Conservation (phyloP, 495 filamentous ascomycete genomes). For the Xylona heveae region DNA sequence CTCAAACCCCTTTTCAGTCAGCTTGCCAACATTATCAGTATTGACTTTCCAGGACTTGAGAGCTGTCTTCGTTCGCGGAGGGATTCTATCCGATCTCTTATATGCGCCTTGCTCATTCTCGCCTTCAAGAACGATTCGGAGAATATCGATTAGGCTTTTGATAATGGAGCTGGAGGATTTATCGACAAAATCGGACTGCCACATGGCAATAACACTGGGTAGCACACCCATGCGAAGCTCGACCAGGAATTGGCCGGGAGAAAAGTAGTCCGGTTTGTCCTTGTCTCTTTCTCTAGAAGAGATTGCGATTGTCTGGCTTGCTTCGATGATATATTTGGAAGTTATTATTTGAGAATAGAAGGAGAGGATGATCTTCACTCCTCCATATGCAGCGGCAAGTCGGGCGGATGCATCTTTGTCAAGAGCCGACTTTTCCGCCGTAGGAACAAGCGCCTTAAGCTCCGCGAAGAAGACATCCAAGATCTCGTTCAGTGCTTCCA, state of each 20-base stretch:
- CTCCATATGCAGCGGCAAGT: slow-evolving; percentile 35
- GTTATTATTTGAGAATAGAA: slow-evolving; percentile 58
- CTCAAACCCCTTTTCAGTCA: slow-evolving; percentile 29
- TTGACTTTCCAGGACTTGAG: slow-evolving; percentile 16
- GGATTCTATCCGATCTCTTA: slow-evolving; percentile 32
- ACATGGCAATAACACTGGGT: slow-evolving; percentile 57
- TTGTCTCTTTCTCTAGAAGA: slow-evolving; percentile 31
- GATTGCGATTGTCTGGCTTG: slow-evolving; percentile 41
- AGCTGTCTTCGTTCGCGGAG: slow-evolving; percentile 15
- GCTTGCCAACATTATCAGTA: slow-evolving; percentile 16
- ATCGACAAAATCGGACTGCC: slow-evolving; percentile 63
- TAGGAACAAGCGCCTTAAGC: slow-evolving; percentile 25
- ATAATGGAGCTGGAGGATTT: slow-evolving; percentile 53
- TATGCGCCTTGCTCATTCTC: slow-evolving; percentile 50
- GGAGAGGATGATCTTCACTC: slow-evolving; percentile 66
- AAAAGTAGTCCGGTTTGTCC: slow-evolving; percentile 42
- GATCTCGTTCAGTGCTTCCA: slow-evolving; percentile 50
- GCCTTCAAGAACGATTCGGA: slow-evolving; percentile 56
- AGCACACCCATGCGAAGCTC: slow-evolving; percentile 69
- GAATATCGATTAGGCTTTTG: slow-evolving; percentile 62
- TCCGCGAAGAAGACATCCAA: slow-evolving; percentile 52
- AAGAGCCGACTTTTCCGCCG: slow-evolving; percentile 10
- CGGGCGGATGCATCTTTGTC: slow-evolving; percentile 22
- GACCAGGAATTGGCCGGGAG: slow-evolving; percentile 59
- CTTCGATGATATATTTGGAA: slow-evolving; percentile 59